Evolutionary conservation across 140 eudicot genomes (phyloP).

Genomic region (Anethum foeniculum): DNA sequence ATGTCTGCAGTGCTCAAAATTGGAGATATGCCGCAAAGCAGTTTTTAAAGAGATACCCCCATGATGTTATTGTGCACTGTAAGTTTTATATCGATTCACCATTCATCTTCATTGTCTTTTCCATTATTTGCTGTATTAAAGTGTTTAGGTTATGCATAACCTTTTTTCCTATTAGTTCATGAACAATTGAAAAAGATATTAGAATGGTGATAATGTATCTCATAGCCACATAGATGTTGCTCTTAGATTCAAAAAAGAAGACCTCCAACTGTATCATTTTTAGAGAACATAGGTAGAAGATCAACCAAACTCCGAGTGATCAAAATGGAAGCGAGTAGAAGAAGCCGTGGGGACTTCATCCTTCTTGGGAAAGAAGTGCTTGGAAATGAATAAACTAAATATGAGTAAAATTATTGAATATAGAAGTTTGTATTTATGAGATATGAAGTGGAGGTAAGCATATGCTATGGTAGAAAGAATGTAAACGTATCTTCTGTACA

Average conservation of each 20-base stretch:
- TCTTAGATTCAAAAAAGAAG: not conserved
- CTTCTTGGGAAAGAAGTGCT: not conserved
- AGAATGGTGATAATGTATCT: not conserved
- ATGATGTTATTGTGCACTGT: constrained; percentile 75
- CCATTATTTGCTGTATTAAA: not conserved
- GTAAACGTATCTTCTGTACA: not conserved
- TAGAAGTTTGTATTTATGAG: not conserved
- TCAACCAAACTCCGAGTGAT: not conserved
- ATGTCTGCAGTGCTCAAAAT: constrained; percentile 56
- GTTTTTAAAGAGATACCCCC: constrained; percentile 65
- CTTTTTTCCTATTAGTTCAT: not conserved
- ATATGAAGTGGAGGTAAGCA: not conserved
- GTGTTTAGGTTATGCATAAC: not conserved
- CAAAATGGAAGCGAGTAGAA: not conserved
- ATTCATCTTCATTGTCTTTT: not conserved
- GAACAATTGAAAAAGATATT: not conserved
- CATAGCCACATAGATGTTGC: not conserved
- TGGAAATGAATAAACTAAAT: not conserved
- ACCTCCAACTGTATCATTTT: not conserved
- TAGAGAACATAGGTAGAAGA: not conserved
- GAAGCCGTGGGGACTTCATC: not conserved
- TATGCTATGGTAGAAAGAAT: not conserved
- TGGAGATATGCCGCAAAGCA: constrained; percentile 92
- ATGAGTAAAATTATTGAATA: not conserved
- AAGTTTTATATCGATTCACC: constrained; percentile 23